Evolutionary conservation across 2,329 filamentous ascomycete species (phyloP).

Genomic region (Chrysosporium queenslandicum): DNA sequence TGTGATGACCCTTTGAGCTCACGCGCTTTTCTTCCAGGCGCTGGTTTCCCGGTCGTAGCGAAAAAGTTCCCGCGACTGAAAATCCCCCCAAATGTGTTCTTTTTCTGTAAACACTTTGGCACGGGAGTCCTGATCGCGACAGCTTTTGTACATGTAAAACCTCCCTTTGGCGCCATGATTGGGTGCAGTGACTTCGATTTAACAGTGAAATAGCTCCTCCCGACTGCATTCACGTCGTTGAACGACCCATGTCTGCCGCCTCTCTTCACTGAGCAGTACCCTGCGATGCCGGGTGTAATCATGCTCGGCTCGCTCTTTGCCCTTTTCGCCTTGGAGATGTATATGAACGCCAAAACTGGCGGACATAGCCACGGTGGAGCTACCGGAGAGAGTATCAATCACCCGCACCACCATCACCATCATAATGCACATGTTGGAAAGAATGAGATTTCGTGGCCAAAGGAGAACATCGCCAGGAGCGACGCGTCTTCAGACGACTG

Average conservation of each 20-base stretch:
- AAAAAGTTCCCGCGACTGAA: slow-evolving; percentile 31
- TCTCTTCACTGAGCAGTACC: slow-evolving; percentile 51
- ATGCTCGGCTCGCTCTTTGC: slow-evolving; percentile 53
- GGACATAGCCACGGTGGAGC: slow-evolving; percentile 20
- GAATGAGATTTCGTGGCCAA: slow-evolving; percentile 14
- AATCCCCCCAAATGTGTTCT: slow-evolving; percentile 25
- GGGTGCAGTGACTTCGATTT: not conserved
- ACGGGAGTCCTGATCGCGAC: slow-evolving; percentile 35
- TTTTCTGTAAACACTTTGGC: slow-evolving; percentile 50
- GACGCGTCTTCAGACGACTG: slow-evolving; percentile 7
- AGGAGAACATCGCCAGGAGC: slow-evolving; percentile 13
- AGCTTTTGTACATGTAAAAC: slow-evolving; percentile 32
- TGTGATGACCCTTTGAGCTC: not conserved
- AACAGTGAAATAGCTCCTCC: slow-evolving; percentile 41
- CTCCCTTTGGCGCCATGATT: not conserved
- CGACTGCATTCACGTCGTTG: slow-evolving; percentile 47
- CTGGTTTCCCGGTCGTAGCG: slow-evolving; percentile 38
- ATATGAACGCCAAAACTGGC: slow-evolving; percentile 17
- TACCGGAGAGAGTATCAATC: slow-evolving; percentile 22
- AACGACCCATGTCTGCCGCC: slow-evolving; percentile 46
- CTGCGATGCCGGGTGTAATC: slow-evolving; percentile 53
- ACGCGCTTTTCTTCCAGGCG: slow-evolving; percentile 5
- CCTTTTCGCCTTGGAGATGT: slow-evolving; percentile 15
- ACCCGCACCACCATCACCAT: slow-evolving; percentile 1
- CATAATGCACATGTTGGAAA: not conserved